Percentiles rank a stretch among this genome's conserved stretches.
Conservation (phyloP, 2,329 filamentous ascomycete species). For the Hyphodiscus sp. region DNA sequence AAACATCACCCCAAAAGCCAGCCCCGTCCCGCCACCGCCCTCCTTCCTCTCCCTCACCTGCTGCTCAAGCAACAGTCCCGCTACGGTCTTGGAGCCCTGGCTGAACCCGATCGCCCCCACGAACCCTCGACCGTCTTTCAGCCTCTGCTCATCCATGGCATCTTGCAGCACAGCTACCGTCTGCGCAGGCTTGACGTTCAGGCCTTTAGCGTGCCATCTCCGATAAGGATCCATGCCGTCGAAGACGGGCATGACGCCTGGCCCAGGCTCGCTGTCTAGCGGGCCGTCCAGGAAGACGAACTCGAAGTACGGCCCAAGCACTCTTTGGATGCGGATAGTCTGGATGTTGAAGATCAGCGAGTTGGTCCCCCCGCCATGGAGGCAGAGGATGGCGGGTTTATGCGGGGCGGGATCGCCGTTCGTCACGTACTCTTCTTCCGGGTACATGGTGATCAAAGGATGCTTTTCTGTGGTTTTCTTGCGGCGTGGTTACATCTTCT, state of each 20-base stretch:
- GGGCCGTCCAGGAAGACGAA: constrained; percentile 68
- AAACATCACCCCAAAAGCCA: constrained; percentile 18
- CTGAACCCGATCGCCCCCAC: constrained; percentile 60
- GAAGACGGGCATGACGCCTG: constrained; percentile 52
- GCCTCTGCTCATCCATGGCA: constrained; percentile 3
- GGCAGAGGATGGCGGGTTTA: constrained; percentile 12
- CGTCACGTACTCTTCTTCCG: background rate
- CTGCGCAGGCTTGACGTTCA: constrained; percentile 6
- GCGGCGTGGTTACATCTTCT: no score
- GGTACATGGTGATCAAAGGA: background rate
- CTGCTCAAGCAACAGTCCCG: constrained; percentile 53
- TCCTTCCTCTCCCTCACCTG: constrained; percentile 35
- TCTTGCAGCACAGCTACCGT: constrained; percentile 2
- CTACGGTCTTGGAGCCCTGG: constrained; percentile 57
- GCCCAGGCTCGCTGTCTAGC: constrained; percentile 54
- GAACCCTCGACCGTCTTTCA: constrained; percentile 38
- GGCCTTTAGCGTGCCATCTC: constrained; percentile 11
- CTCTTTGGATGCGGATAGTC: constrained; percentile 16
- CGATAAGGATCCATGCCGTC: constrained; percentile 19
- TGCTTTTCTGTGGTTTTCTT: background rate
- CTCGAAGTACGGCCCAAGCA: constrained; percentile 46
- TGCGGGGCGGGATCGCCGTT: no score
- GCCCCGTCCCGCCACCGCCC: background rate
- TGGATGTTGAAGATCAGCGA: constrained; percentile 22
- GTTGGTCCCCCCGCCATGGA: constrained; percentile 19